Conservation (phyloP, 140 eudicot genomes). For the Erigeron philadelphicus region DNA sequence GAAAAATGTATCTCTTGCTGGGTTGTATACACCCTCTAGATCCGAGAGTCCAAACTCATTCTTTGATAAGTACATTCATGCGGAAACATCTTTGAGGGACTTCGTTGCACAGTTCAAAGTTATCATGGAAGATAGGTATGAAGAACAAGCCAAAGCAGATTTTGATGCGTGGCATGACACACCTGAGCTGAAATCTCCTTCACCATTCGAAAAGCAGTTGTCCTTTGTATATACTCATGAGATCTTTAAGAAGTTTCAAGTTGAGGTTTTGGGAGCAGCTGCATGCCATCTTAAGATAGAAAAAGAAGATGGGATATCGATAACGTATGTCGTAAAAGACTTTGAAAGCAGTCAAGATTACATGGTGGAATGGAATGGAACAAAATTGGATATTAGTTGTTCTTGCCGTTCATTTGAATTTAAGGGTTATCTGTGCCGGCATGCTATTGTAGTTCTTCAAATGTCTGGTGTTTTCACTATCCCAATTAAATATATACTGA, state of each 20-base stretch:
- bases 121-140: conserved; percentile 61
- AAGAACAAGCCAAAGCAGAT: conserved; percentile 79
- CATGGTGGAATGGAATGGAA: conserved; percentile 62
- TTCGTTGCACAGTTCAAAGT: conserved; percentile 52
- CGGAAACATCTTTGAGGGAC: conserved; percentile 58
- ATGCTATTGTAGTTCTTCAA: conserved; percentile 78
- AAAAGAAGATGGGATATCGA: conserved; percentile 35
- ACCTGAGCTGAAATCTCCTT: conserved; percentile 81
- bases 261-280: conserved; percentile 78
- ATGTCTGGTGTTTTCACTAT: conserved; percentile 76
- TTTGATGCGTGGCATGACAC: conserved; percentile 91
- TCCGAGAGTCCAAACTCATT: conserved; percentile 56
- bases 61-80: conserved; percentile 56
- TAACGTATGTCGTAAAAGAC: conserved; percentile 57
- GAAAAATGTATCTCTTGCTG: conserved; percentile 57
- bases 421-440: conserved; percentile 78
- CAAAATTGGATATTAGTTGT: conserved; percentile 61
- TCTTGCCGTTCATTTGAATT: conserved; percentile 44
- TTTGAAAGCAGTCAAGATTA: conserved; percentile 54
- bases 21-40: conserved; percentile 60
- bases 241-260: conserved; percentile 72
- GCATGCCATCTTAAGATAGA: conserved; percentile 79
- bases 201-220: conserved; percentile 82
- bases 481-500: conserved; percentile 62
- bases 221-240: conserved; percentile 63